Evolutionary conservation across 2,329 filamentous ascomycete genomes (phyloP).

Genomic region (Byssothecium circinans): DNA sequence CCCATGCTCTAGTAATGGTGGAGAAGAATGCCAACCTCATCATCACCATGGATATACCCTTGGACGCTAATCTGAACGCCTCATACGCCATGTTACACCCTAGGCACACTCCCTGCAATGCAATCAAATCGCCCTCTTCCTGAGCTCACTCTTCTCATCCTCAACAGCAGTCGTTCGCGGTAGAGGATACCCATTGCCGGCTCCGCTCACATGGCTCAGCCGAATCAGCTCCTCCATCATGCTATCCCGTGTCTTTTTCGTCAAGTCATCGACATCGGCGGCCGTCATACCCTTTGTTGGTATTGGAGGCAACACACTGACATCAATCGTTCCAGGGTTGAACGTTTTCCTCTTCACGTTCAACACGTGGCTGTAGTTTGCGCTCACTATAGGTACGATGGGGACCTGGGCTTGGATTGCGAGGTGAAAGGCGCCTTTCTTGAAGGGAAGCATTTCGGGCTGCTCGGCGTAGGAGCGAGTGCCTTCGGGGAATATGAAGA

Average conservation of each 20-base stretch:
- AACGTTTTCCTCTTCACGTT: conserved; percentile 50
- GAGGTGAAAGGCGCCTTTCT: conserved; percentile 97
- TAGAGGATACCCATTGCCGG: conserved; percentile 29
- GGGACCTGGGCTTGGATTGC: conserved; percentile 92
- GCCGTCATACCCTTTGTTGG: conserved; percentile 37
- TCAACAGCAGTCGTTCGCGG: conserved; percentile 25
- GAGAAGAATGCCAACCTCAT: background rate
- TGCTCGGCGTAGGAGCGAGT: conserved; percentile 86
- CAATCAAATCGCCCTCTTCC: conserved; percentile 21
- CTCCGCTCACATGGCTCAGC: conserved; percentile 30
- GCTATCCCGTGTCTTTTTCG: conserved; percentile 34
- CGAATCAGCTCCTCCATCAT: conserved; percentile 43
- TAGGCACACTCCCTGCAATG: background rate
- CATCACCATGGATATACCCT: conserved; percentile 6
- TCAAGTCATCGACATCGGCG: conserved; percentile 39
- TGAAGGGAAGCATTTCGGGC: conserved; percentile 87
- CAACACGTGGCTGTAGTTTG: conserved; percentile 53
- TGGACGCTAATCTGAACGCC: conserved; percentile 1
- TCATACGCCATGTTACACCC: conserved; percentile 2
- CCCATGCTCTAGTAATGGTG: too few species aligned
- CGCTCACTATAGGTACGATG: conserved; percentile 75
- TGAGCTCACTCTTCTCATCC: conserved; percentile 23
- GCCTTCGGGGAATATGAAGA: conserved; percentile 89
- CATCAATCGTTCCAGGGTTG: conserved; percentile 58
- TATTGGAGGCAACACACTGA: conserved; percentile 42